Conservation (phyloP, 2,329 filamentous ascomycete species). For the Arachnomyces sp. region DNA sequence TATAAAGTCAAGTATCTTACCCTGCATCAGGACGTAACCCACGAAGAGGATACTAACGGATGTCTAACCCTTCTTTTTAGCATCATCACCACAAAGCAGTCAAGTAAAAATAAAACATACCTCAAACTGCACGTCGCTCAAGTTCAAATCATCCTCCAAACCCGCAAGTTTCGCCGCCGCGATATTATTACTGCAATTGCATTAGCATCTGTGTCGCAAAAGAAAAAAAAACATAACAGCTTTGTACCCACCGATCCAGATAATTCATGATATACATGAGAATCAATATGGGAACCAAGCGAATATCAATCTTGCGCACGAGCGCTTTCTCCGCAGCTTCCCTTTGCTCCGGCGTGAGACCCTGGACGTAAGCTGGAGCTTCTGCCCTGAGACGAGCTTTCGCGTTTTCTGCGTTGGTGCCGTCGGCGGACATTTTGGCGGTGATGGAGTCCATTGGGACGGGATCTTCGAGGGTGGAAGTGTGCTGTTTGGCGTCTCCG, state of each 20-base stretch:
- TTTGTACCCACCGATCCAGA: slow-evolving; percentile 33
- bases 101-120: slow-evolving; percentile 28
- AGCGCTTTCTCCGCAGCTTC: slow-evolving; percentile 29
- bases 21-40: slow-evolving; percentile 38
- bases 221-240: background rate
- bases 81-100: too few species aligned
- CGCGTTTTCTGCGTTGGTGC: too few species aligned
- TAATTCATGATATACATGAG: slow-evolving; percentile 39
- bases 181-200: slow-evolving; percentile 37
- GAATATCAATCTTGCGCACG: slow-evolving; percentile 28
- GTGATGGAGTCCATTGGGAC: too few species aligned
- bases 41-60: slow-evolving; percentile 31
- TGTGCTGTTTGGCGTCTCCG: too few species aligned
- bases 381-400: too few species aligned
- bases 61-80: too few species aligned
- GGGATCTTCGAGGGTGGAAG: too few species aligned
- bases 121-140: slow-evolving; percentile 31
- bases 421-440: too few species aligned
- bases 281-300: slow-evolving; percentile 36
- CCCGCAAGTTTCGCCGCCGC: slow-evolving; percentile 39
- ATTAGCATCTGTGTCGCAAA: background rate
- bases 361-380: too few species aligned
- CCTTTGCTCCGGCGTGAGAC: slow-evolving; percentile 23
- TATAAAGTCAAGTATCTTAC: too few species aligned
- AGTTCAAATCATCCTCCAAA: slow-evolving; percentile 29